Conservation (phyloP, 2,329 filamentous ascomycete genomes). For the Nannizziopsis barbatae region DNA sequence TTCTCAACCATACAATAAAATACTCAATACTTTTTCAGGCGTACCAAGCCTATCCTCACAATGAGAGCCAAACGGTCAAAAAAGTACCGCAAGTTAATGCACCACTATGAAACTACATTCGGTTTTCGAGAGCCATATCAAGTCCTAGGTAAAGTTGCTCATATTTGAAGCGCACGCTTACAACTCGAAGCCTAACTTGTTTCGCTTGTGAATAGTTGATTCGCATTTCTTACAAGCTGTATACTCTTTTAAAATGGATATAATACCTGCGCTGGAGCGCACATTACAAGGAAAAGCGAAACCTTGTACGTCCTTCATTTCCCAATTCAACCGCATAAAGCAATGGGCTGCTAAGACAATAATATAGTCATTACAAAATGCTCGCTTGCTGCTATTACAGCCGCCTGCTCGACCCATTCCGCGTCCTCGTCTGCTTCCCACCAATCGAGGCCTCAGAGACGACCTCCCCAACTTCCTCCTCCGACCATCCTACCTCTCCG, state of each 20-base stretch:
- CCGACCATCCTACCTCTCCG: slow-evolving; percentile 37
- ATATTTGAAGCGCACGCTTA: not conserved
- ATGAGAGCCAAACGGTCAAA: slow-evolving; percentile 61
- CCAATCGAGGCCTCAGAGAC: slow-evolving; percentile 28
- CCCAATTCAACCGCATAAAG: not conserved
- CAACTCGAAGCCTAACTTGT: slow-evolving; percentile 1
- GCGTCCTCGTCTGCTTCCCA: slow-evolving; percentile 23
- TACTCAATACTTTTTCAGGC: not conserved
- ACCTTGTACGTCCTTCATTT: slow-evolving; percentile 47
- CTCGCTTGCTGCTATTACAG: slow-evolving; percentile 36
- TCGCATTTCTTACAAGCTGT: slow-evolving; percentile 75
- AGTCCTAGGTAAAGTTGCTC: slow-evolving; percentile 50
- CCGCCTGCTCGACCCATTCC: slow-evolving; percentile 21
- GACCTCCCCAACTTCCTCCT: slow-evolving; percentile 36
- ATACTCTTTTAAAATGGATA: slow-evolving; percentile 76
- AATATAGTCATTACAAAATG: slow-evolving; percentile 62
- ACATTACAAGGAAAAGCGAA: slow-evolving; percentile 83
- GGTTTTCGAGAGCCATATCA: slow-evolving; percentile 92
- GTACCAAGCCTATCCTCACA: slow-evolving; percentile 21
- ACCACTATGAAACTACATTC: slow-evolving; percentile 76
- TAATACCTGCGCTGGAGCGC: slow-evolving; percentile 62
- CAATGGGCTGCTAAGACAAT: not conserved
- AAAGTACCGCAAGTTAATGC: slow-evolving; percentile 84
- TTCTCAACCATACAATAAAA: not conserved
- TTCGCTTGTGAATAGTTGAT: slow-evolving; percentile 48